These are phyloP conservation scores for Fibroporia radiculosa DNA, from an alignment of 768 basidiomycete genomes.

Conservation along the genomic window DNA sequence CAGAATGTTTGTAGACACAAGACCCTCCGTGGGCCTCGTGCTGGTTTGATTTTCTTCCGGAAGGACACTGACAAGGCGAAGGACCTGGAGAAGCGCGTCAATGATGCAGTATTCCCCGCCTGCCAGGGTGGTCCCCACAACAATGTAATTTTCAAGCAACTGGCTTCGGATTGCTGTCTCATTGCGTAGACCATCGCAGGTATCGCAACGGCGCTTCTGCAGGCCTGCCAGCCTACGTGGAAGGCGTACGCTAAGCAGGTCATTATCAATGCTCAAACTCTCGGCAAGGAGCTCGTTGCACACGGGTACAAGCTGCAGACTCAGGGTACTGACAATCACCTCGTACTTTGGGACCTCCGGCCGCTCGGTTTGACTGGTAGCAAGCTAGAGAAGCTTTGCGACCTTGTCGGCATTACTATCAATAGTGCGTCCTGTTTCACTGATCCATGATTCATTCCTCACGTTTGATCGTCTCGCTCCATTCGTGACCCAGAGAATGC, in stretches of 20 bases:
- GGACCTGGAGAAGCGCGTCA: constrained; percentile 95
- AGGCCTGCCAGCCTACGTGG: constrained; percentile 85
- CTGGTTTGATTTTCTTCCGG: constrained; percentile 97
- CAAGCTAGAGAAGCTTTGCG: constrained; percentile 98
- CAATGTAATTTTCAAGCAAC: constrained; percentile 49
- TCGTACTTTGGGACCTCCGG: constrained; percentile 95
- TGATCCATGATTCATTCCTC: not conserved
- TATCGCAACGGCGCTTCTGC: constrained; percentile 86
- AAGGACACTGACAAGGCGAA: constrained; percentile 74
- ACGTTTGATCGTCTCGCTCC: not conserved
- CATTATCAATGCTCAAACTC: constrained; percentile 75
- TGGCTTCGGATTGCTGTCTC: not conserved
- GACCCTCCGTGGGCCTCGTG: constrained; percentile 96
- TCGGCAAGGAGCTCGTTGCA: constrained; percentile 62
- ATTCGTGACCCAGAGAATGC: constrained; percentile 64
- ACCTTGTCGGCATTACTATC: constrained; percentile 93
- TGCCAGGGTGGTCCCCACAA: constrained; percentile 99
- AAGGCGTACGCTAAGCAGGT: constrained; percentile 93
- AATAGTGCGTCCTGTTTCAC: constrained; percentile 54
- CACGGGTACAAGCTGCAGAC: constrained; percentile 97
- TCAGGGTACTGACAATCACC: constrained; percentile 93
- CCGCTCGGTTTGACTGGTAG: constrained; percentile 94
- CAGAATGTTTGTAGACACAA: constrained; percentile 62
- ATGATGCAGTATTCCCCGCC: constrained; percentile 98
- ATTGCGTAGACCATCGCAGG: constrained; percentile 77